These are phyloP conservation scores for Gossypium longicalyx DNA, from an alignment of 345 rosid genomes.

Conservation along the genomic window DNA sequence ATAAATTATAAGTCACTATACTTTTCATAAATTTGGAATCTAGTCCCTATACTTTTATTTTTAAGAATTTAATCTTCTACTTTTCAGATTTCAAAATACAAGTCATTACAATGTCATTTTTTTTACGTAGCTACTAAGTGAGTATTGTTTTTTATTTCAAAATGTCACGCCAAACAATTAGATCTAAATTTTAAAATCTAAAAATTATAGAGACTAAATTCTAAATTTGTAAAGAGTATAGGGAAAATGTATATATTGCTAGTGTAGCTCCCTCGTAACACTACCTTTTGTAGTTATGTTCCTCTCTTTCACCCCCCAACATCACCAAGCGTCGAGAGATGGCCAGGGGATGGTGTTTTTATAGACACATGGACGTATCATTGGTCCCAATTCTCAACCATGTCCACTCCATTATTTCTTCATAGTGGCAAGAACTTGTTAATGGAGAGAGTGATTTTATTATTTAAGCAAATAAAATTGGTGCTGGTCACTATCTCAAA, in stretches of 20 bases:
- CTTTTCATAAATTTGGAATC: too few species aligned
- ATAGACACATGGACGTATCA: not conserved
- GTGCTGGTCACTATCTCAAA: not conserved
- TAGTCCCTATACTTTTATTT: too few species aligned
- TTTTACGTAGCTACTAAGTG: too few species aligned
- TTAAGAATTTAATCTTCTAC: too few species aligned
- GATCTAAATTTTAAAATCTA: too few species aligned
- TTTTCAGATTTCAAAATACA: too few species aligned
- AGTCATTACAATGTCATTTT: too few species aligned
- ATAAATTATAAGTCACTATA: too few species aligned
- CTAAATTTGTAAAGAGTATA: too few species aligned
- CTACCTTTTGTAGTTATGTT: not conserved
- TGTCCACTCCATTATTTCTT: conserved; percentile 6
- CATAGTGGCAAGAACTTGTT: not conserved
- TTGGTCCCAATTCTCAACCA: conserved; percentile 18
- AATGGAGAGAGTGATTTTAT: not conserved
- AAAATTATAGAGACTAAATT: too few species aligned
- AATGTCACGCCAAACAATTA: too few species aligned
- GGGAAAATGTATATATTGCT: not conserved
- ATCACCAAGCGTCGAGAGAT: not conserved
- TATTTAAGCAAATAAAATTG: not conserved
- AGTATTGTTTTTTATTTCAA: too few species aligned
- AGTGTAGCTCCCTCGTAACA: not conserved
- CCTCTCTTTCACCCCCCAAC: not conserved
- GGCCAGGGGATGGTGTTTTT: not conserved